Conservation (phyloP, 768 basidiomycete species). For the Hygrocybe punicea region DNA sequence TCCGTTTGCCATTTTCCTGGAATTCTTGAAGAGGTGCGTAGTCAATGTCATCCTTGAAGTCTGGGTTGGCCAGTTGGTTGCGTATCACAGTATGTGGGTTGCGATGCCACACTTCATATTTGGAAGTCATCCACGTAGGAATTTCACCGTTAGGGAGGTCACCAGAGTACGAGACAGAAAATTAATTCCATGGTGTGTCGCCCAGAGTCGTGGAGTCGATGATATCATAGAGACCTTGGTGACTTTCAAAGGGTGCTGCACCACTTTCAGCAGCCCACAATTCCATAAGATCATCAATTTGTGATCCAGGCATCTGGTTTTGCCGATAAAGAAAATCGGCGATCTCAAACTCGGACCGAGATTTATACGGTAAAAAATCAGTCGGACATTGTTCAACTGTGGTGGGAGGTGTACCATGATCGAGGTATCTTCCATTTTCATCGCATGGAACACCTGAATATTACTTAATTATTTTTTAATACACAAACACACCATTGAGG, state of each 20-base stretch:
- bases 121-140: slow-evolving; percentile 29
- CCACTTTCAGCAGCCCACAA: not conserved
- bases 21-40: slow-evolving; percentile 27
- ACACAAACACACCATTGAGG: no score
- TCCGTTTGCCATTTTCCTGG: slow-evolving; percentile 21
- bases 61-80: slow-evolving; percentile 33
- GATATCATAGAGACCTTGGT: not conserved
- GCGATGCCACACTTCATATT: slow-evolving; percentile 34
- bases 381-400: not conserved
- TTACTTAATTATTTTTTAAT: no score
- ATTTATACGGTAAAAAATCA: not conserved
- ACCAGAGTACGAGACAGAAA: not conserved
- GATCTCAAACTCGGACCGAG: not conserved
- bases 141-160: not conserved
- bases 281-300: slow-evolving; percentile 4
- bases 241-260: not conserved
- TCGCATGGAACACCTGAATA: not conserved
- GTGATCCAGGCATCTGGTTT: slow-evolving; percentile 3
- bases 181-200: not conserved
- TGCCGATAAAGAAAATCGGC: slow-evolving; percentile 1
- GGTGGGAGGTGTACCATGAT: not conserved
- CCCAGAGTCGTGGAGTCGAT: no score
- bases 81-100: slow-evolving; percentile 28
- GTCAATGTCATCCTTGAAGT: slow-evolving; percentile 35
- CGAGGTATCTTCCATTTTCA: not conserved